These are phyloP conservation scores for Fragilaria radians DNA, from an alignment of 108 stramenopile genomes.

Conservation along the genomic window DNA sequence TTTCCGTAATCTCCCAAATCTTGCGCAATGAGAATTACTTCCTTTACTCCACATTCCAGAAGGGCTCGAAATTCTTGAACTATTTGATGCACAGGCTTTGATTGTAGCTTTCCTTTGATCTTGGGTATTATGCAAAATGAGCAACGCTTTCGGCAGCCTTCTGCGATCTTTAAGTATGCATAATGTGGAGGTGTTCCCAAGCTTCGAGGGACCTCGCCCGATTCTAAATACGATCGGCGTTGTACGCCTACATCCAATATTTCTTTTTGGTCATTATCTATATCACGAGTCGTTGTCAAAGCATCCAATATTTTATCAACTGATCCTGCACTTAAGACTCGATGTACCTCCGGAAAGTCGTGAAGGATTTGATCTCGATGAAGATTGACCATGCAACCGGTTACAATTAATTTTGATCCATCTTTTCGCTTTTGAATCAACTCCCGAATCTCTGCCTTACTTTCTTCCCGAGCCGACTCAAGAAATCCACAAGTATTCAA, in stretches of 20 bases:
- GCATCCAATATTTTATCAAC: slow-evolving; percentile 21
- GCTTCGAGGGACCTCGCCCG: slow-evolving; percentile 32
- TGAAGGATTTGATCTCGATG: slow-evolving; percentile 28
- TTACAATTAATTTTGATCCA: slow-evolving; percentile 26
- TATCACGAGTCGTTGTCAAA: slow-evolving; percentile 18
- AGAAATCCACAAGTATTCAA: slow-evolving; percentile 43
- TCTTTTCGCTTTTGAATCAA: slow-evolving; percentile 11
- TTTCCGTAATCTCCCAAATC: slow-evolving; percentile 43
- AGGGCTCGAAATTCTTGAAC: slow-evolving; percentile 32
- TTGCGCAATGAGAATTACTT: slow-evolving; percentile 43
- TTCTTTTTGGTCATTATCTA: slow-evolving; percentile 3
- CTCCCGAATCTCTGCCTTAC: slow-evolving; percentile 18
- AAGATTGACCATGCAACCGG: slow-evolving; percentile 45
- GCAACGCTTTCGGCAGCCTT: slow-evolving; percentile 37
- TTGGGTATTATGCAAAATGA: slow-evolving; percentile 45
- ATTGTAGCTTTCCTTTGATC: slow-evolving; percentile 37
- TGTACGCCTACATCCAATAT: not conserved
- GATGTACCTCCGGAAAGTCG: slow-evolving; percentile 30
- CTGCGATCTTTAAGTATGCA: slow-evolving; percentile 40
- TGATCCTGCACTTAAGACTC: slow-evolving; percentile 27
- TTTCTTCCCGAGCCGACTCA: slow-evolving; percentile 35
- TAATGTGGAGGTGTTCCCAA: slow-evolving; percentile 37
- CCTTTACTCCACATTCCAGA: slow-evolving; percentile 23
- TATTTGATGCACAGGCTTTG: slow-evolving; percentile 30
- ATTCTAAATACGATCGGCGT: slow-evolving; percentile 28